A percentile compares a stretch with the other conserved stretches of the same genome.
Evolutionary conservation across 2,329 filamentous ascomycete species (phyloP).

Genomic region (Fusarium palustre): DNA sequence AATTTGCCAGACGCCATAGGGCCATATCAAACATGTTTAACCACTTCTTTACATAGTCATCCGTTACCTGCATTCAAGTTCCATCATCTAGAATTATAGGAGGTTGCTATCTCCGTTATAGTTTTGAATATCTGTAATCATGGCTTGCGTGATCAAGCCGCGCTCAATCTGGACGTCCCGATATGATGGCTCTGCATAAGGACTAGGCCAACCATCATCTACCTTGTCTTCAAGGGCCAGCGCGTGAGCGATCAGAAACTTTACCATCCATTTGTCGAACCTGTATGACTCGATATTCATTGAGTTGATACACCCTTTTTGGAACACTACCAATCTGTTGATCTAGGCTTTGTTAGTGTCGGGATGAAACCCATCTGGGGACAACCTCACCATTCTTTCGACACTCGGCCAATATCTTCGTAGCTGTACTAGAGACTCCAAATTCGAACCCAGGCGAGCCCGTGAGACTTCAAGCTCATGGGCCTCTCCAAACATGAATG

Average conservation of each 20-base stretch:
- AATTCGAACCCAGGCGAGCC: conserved; percentile 48
- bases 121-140: conserved; percentile 42
- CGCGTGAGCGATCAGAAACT: conserved; percentile 54
- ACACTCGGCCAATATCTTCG: conserved; percentile 52
- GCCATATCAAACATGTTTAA: too few species aligned
- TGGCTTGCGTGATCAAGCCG: conserved; percentile 37
- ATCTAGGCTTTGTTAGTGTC: conserved; percentile 40
- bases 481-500: conserved; percentile 49
- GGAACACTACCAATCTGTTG: conserved; percentile 50
- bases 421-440: conserved; percentile 49
- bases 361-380: rapidly evolving
- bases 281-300: conserved; percentile 47
- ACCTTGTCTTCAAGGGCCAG: conserved; percentile 48
- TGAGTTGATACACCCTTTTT: conserved; percentile 49
- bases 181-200: neutral
- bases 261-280: conserved; percentile 63
- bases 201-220: conserved; percentile 43
- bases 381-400: conserved; percentile 48
- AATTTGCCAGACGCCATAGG: too few species aligned
- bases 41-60: too few species aligned
- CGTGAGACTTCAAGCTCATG: conserved; percentile 46
- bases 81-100: rapidly evolving
- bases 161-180: conserved; percentile 30
- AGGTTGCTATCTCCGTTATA: neutral
- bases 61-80: rapidly evolving